A percentile compares a stretch with the other conserved stretches of the same genome.
phyloP scores from a whole-genome alignment of 352 stramenopile genomes.

The Globisporangium polare region DNA sequence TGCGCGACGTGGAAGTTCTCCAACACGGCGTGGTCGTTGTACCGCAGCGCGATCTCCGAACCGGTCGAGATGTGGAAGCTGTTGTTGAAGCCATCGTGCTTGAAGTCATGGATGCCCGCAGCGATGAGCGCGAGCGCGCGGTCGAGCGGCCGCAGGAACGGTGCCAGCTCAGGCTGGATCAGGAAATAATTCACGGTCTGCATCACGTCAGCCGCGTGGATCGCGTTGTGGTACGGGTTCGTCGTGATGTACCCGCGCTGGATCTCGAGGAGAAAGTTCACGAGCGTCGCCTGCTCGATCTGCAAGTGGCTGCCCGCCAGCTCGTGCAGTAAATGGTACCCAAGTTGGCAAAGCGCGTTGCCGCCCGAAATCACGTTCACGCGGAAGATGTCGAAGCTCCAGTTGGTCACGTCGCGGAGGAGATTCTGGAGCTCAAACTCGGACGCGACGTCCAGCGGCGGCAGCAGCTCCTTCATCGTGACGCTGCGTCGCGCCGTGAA shows the following conservation, averaged over 20 bases:
- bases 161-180: constrained; percentile 61
- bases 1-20: constrained; percentile 89
- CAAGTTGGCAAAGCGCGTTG: constrained; percentile 73
- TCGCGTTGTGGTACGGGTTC: constrained; percentile 89
- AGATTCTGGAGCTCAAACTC: constrained; percentile 74
- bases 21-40: constrained; percentile 87
- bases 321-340: constrained; percentile 74
- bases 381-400: constrained; percentile 79
- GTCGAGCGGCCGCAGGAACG: constrained; percentile 74
- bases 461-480: constrained; percentile 66
- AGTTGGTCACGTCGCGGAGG: constrained; percentile 45
- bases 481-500: constrained; percentile 19
- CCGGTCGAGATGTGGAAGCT: constrained; percentile 85
- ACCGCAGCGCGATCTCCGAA: constrained; percentile 83
- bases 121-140: constrained; percentile 71
- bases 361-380: constrained; percentile 61
- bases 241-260: constrained; percentile 74
- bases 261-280: constrained; percentile 80
- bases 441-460: constrained; percentile 46
- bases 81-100: constrained; percentile 90
- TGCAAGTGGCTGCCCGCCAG: constrained; percentile 48
- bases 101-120: constrained; percentile 87
- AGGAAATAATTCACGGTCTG: constrained; percentile 87
- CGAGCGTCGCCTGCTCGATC: constrained; percentile 59
- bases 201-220: constrained; percentile 89